Conservation (phyloP, 305 asterid species). For the Fraxinus velutina region DNA sequence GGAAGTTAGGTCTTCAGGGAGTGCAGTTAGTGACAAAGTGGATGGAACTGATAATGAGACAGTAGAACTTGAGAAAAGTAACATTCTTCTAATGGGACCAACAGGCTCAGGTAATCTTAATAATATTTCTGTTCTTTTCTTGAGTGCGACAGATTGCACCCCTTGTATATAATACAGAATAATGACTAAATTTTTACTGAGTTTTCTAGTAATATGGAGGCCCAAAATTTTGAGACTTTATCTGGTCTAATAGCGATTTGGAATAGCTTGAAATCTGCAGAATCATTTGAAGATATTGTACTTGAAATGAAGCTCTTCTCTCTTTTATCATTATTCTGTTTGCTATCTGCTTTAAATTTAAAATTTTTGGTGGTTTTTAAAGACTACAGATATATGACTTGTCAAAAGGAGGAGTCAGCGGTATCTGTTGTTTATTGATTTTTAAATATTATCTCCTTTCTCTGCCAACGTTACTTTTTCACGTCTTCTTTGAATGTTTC, state of each 20-base stretch:
- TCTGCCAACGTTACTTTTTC: constrained; percentile 43
- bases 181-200: constrained; percentile 12
- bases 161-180: constrained; percentile 10
- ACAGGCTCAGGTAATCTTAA: constrained; percentile 89
- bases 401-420: background rate
- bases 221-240: constrained; percentile 11
- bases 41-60: constrained; percentile 56
- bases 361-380: background rate
- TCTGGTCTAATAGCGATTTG: constrained; percentile 5
- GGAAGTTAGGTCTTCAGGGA: constrained; percentile 74
- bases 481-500: constrained; percentile 47
- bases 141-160: background rate
- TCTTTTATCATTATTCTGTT: background rate
- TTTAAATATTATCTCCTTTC: background rate
- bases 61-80: constrained; percentile 93
- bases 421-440: background rate
- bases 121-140: constrained; percentile 19
- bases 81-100: constrained; percentile 94
- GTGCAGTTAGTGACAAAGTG: constrained; percentile 43
- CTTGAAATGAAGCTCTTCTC: background rate
- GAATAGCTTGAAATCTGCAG: background rate
- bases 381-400: background rate
- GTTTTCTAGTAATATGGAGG: background rate
- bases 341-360: constrained; percentile 4
- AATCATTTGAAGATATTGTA: constrained; percentile 3